Base-by-base conservation (phyloP, 2,329 filamentous ascomycete species). In the Cordyceps tenuipes region DNA sequence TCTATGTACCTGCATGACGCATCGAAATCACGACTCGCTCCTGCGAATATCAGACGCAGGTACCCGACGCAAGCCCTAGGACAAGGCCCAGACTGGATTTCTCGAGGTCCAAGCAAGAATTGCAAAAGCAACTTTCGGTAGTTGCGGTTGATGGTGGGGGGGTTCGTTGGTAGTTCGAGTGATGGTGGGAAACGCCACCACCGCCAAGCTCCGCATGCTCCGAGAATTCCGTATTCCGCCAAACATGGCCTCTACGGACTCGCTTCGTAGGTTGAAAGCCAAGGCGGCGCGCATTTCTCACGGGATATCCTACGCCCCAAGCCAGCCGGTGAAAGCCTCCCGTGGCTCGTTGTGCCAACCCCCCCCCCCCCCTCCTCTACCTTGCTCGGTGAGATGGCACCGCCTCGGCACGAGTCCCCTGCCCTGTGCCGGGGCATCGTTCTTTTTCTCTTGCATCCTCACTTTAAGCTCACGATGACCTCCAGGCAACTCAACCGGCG, bases 401-500 rank as follows among this genome's bases (percentile, higher is more conserved):
- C 34, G 34, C 34, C 12, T 36, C 34, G n/a, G 17, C 15, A n/a
- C 6, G 3, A 19, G 23, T 26, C 6, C 9, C 26, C 47, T n/a
- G 17, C 29, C 6, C n/a, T 15, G 8, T 36, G 15, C 8, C 13
- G 13, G 13, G 26, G 9, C 13, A 4, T 23, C 23, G 23, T 23
- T 23, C 4, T 23, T 23, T 23, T 23, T 23, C 23, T 23, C 23
- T 23, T 23, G 23, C 4, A 23, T 23, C 26, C 10, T 76, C 71
- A 82, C 64, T 74, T 76, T 39, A 80, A 70, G 58, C 71, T 71
- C 46, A 84, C 74, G 7, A 71, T 73, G 10, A 79, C 76, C 67
- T 83, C 79, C 39, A 84, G 66, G 41, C 74, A 78, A 64, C 79
- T 83, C 59, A 83, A 64, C 69, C 76, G 78, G 63, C 81, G 72